These are phyloP conservation scores for Solanum chiquidenum DNA, from an alignment of 257 asterid species.

Conservation along the genomic window DNA sequence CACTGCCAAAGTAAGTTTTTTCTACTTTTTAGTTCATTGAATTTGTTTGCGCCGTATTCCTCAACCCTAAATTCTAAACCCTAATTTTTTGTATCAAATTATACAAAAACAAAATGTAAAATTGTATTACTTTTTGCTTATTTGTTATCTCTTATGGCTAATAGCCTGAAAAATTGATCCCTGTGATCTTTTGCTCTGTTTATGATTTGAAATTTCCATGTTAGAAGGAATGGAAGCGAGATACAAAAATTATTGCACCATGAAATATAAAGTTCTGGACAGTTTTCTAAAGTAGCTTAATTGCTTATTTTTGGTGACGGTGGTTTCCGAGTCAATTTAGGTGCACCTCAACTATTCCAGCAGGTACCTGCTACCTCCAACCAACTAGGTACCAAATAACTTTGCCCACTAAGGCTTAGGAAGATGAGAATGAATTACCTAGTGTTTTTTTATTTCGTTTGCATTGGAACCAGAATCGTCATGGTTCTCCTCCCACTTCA, in stretches of 20 bases:
- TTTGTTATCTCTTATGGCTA: not conserved
- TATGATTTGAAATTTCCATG: not conserved
- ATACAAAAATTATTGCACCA: not conserved
- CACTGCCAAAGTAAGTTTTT: constrained; percentile 28
- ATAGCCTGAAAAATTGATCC: not conserved
- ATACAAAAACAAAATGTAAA: not conserved
- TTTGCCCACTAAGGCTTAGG: not conserved
- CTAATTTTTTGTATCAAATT: not conserved
- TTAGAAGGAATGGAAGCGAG: not conserved
- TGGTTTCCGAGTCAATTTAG: not conserved
- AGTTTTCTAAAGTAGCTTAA: not conserved
- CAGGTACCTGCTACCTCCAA: not conserved
- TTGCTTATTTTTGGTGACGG: not conserved
- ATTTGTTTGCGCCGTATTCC: not conserved
- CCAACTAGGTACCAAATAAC: not conserved
- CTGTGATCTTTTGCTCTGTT: not conserved
- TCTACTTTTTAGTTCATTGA: not conserved
- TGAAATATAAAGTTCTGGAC: not conserved
- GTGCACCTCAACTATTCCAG: not conserved
- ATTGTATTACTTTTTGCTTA: not conserved
- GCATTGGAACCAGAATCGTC: not conserved
- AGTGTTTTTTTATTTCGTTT: not conserved
- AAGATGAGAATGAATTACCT: not conserved
- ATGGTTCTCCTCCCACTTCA: not conserved
- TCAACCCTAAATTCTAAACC: not conserved